Conservation (phyloP, 2,329 filamentous ascomycete species). For the Sporothrix globosa region DNA sequence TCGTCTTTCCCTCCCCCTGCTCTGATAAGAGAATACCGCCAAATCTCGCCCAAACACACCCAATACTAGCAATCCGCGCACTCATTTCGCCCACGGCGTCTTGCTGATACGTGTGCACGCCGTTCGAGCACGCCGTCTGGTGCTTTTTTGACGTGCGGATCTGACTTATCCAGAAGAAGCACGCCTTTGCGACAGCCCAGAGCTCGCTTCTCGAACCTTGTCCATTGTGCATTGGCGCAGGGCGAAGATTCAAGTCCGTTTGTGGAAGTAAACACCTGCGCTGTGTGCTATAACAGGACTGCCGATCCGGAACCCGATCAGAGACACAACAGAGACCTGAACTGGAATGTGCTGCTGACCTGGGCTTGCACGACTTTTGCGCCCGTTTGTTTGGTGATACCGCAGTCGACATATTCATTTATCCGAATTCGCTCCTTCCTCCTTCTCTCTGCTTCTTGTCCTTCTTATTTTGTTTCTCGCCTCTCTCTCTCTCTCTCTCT, state of each 20-base stretch:
- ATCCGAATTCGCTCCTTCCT: not conserved
- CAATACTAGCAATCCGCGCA: not conserved
- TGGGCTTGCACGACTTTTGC: not conserved
- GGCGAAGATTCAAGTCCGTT: not conserved
- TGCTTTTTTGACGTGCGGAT: not conserved
- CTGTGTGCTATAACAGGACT: not conserved
- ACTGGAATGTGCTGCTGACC: constrained; percentile 4
- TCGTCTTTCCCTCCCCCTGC: not conserved
- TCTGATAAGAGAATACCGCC: constrained; percentile 24
- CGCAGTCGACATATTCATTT: not conserved
- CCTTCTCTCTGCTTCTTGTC: not conserved
- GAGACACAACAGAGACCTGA: not conserved
- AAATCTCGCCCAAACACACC: not conserved
- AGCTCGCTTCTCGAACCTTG: constrained; percentile 20
- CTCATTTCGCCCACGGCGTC: constrained; percentile 21
- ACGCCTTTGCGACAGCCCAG: not conserved
- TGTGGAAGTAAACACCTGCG: no score
- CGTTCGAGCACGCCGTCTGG: constrained; percentile 28
- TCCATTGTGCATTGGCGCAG: not conserved
- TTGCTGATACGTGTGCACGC: constrained; percentile 24
- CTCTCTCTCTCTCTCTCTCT: not conserved
- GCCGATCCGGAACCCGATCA: not conserved
- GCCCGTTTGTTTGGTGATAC: constrained; percentile 8
- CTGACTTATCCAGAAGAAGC: constrained; percentile 6
- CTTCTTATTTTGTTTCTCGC: not conserved